Base-by-base conservation (phyloP, 2,329 filamentous ascomycete genomes). In the Arthrocladium fulminans region DNA sequence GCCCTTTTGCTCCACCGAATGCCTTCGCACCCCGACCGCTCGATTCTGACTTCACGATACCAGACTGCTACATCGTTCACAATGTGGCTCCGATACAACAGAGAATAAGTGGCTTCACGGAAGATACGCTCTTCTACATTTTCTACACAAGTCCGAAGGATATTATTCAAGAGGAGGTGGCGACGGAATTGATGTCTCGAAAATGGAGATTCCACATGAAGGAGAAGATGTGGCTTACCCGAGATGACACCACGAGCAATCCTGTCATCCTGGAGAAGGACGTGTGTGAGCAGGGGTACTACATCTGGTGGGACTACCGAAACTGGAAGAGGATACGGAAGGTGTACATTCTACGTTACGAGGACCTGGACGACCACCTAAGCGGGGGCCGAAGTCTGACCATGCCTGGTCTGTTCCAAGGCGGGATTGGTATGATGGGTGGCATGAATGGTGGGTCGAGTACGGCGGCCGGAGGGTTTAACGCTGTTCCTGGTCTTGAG, bases 101-200 rank as follows among this genome's bases (percentile, higher is more conserved):
- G 41, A 77, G 79, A 50, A 76, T 81, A 55, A 65, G 70, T 2
- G 75, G 74, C 47, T 81, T 81, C 62, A 75, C 71, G 35, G 73
- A 79, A 54, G 81, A 84, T 61, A 84, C 81, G 0, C 68, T 84
- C 3, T 81, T 84, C 61, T 80, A 79, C 60, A 81, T 84, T 51
- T 84, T 84, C 70, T 84, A 83, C 65, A 80, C 78, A 53, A 76
- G 79, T 67, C 79, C 80, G 12, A 70, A 77, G 50, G 80, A 83
- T 58, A 73, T 82, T 48, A 71, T 80, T 61, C 81, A 84, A 60
- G 81, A 84, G 59, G 67, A 81, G 39, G 80, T 80, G 4, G 80
- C 80, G 6, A 71, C 75, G 49, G 80, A 84, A 60, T 65, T 84
- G 59, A 74, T 73, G 65, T 66, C 67, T 17, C 67, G 72, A 51